Evolutionary conservation across 495 filamentous ascomycete genomes (phyloP).

Genomic region (Podospora anserina): DNA sequence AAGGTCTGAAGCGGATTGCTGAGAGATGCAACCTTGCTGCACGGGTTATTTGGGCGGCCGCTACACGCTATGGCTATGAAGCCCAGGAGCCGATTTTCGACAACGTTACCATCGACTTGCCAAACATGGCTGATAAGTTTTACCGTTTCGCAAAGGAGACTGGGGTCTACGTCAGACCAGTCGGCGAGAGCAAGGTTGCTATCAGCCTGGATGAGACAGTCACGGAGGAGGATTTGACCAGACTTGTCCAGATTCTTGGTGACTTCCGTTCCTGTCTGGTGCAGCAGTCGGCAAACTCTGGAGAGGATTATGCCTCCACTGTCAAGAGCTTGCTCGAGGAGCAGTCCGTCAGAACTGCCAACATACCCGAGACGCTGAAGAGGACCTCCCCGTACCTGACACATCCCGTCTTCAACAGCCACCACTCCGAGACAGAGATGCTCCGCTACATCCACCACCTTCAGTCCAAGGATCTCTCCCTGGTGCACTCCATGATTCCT

Average conservation of each 20-base stretch:
- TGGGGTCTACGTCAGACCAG: conserved; percentile 29
- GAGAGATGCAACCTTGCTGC: conserved; percentile 70
- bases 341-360: conserved; percentile 27
- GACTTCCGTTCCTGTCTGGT: conserved; percentile 7
- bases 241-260: conserved; percentile 25
- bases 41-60: conserved; percentile 62
- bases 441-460: conserved; percentile 93
- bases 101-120: conserved; percentile 65
- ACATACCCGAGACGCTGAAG: conserved; percentile 59
- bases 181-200: conserved; percentile 27
- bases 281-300: conserved; percentile 13
- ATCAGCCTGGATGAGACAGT: conserved; percentile 46
- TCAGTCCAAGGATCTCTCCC: conserved; percentile 91
- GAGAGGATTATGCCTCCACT: conserved; percentile 7
- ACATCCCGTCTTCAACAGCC: conserved; percentile 93
- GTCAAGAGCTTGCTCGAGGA: conserved; percentile 36
- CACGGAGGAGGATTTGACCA: conserved; percentile 31
- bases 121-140: conserved; percentile 13
- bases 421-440: conserved; percentile 96
- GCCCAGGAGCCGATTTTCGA: conserved; percentile 43
- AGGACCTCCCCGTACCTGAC: conserved; percentile 76
- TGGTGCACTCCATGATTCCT: conserved; percentile 98
- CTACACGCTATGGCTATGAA: conserved; percentile 55
- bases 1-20: conserved; percentile 81
- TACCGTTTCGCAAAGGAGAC: conserved; percentile 12